Percentiles rank a stretch among this genome's conserved stretches.
These are phyloP conservation scores for Mortierella polycephala DNA, from an alignment of 371 early-diverging fungal species.

Conservation along the genomic window DNA sequence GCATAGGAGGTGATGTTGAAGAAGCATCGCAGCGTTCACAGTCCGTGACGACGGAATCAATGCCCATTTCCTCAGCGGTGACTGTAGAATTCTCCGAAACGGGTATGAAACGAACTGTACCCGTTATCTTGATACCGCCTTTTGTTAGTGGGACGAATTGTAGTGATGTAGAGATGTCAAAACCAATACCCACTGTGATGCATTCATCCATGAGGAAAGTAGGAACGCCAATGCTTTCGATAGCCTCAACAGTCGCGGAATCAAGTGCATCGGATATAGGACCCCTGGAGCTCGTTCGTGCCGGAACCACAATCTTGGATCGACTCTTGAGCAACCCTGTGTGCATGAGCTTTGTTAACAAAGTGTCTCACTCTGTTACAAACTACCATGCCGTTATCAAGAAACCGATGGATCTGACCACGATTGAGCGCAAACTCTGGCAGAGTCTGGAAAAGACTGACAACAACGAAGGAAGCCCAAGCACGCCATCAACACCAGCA, in stretches of 20 bases:
- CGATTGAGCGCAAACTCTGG: slow-evolving; percentile 70
- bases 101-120: too few species aligned
- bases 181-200: too few species aligned
- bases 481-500: not conserved
- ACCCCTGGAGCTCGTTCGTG: slow-evolving; percentile 38
- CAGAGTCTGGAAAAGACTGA: slow-evolving; percentile 25
- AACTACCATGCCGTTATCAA: slow-evolving; percentile 70
- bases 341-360: slow-evolving; percentile 46
- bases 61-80: too few species aligned
- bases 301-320: slow-evolving; percentile 31
- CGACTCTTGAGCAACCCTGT: slow-evolving; percentile 32
- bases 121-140: too few species aligned
- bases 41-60: too few species aligned
- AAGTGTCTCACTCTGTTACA: slow-evolving; percentile 31
- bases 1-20: slow-evolving; percentile 12
- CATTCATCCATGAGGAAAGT: too few species aligned
- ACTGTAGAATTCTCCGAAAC: too few species aligned
- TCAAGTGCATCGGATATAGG: too few species aligned
- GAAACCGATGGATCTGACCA: slow-evolving; percentile 81
- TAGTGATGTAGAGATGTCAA: too few species aligned
- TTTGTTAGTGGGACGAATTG: too few species aligned
- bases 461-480: not conserved
- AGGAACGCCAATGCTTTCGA: too few species aligned
- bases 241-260: too few species aligned
- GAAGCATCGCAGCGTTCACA: not conserved